Base-by-base conservation (phyloP, 2,329 filamentous ascomycete genomes). In the Elsinoe arachidis region DNA sequence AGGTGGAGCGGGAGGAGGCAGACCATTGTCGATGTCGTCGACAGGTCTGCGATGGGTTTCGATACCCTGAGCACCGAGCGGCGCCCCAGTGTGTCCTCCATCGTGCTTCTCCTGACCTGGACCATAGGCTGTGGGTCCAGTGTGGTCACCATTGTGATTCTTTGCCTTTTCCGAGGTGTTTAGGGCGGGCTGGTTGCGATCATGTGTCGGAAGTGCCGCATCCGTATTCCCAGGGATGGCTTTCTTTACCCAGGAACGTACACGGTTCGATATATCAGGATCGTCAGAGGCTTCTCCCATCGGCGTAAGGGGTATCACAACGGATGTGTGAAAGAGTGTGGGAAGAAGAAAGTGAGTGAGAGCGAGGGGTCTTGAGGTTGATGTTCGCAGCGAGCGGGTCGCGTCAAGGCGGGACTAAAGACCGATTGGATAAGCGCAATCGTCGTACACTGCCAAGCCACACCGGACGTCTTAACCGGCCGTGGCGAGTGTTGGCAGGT, bases 251-350 rank as follows among this genome's bases (percentile, higher is more conserved):
- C 74, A 75, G 64, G 74, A 76, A 70, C 76, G 74, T 70, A 76
- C 73, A 71, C 74, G 77, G 72, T 75, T 73, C 73, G 72, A 67
- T 73, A 74, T 69, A 69, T 73, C 73, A 66, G 73, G 71, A 60
- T 76, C 72, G 73, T 80, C 76, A 72, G 73, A 71, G 66, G 74
- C 69, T 74, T 79, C 75, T 78, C 78, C 78, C 78, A 80, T 80
- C 76, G 74, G 66, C 63, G 66, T 67, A 58, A 53, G 61, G 61
- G 51, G 41, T 55, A 23, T 60, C 55, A 59, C 52, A 58, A 46
- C 26, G 56, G 19, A 49, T 55, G 51, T 54, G 52, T 43, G 58
- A 54, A 53, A 51, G 57, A 47, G 49, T 43, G 35, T 47, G 47
- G 41, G 53, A 41, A 56, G 53, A 43, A 43, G 41, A 34, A 55